These are phyloP conservation scores for Chlorella sp. DNA, from an alignment of 139 green algal species.

Conservation along the genomic window DNA sequence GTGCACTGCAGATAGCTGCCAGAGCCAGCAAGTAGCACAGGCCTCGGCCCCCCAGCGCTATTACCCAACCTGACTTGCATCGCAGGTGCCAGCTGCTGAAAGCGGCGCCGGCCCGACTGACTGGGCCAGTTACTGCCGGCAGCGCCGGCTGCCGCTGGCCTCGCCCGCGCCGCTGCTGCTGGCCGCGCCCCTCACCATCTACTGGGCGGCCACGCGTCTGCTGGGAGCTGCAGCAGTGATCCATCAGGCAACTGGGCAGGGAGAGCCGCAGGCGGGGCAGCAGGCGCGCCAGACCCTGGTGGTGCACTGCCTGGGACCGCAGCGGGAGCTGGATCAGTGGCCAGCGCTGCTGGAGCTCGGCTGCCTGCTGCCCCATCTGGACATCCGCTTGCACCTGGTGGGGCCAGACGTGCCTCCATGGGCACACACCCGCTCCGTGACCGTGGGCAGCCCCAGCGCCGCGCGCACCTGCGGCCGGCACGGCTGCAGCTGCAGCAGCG, in stretches of 20 bases:
- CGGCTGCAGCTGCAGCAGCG: conserved; percentile 7
- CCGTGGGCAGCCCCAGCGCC: not conserved
- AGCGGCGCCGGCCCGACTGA: too few relatives aligned
- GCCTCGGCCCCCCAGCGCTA: too few relatives aligned
- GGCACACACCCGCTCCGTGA: not conserved
- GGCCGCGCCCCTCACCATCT: conserved; percentile 25
- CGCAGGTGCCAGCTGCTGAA: too few relatives aligned
- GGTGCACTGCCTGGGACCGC: conserved; percentile 14
- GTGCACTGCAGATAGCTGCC: too few relatives aligned
- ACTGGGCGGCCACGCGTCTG: conserved; percentile 19
- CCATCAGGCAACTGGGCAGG: too few relatives aligned
- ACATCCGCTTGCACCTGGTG: conserved; percentile 9
- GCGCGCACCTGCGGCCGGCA: not conserved
- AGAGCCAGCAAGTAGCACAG: too few relatives aligned
- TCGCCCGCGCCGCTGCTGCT: conserved; percentile 41
- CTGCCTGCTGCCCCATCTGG: conserved; percentile 25
- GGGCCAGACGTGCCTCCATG: conserved; percentile 10
- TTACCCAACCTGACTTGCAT: too few relatives aligned
- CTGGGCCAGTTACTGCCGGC: conserved; percentile 35
- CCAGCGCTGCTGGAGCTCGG: conserved; percentile 28
- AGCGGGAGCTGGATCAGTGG: conserved; percentile 16
- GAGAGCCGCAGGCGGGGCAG: too few relatives aligned
- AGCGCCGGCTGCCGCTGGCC: conserved; percentile 21
- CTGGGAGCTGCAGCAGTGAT: too few relatives aligned
- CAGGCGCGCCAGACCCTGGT: conserved; percentile 19